Base-by-base conservation (phyloP, 2,329 filamentous ascomycete species). In the Chalaropsis thielavioides region DNA sequence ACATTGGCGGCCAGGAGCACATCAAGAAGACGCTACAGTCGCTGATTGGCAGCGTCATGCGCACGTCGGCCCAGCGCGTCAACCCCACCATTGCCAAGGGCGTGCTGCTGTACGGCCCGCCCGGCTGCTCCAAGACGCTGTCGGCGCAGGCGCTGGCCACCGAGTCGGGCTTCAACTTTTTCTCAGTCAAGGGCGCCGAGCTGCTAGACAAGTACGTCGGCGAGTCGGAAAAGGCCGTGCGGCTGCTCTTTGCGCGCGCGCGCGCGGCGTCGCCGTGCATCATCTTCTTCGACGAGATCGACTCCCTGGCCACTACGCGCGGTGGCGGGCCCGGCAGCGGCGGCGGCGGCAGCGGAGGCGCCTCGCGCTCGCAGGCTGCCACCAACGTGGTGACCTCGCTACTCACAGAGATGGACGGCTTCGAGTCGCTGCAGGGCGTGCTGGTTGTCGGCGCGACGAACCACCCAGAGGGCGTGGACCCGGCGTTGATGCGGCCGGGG, bases 151-250 rank as follows among this genome's bases (percentile, higher is more conserved):
- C 92, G 35, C 83, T 95, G 70, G 92, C 92, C 17, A 95, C 90
- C 6, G 91, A 95, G 73, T 90, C 89, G 38, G 88, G 88, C 3
- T 86, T 95, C 75, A 96, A 96, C 74, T 96, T 96, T 78, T 86
- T 96, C 72, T 88, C 91, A 8, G 89, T 97, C 69, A 96, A 96
- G 76, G 92, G 91, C 31, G 90, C 90, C 43, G 92, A 96, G 75
- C 82, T 96, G 13, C 85, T 96, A 67, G 95, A 91, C 76, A 96
- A 95, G 89, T 97, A 96, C 74, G 92, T 97, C 19, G 92, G 92
- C 68, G 92, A 97, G 74, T 92, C 91, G 1, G 92, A 97, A 76
- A 84, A 90, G 11, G 86, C 88, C 7, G 82, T 96, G 51, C 85
- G 92, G 44, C 88, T 90, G 64, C 83, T 96, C 0, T 96, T 97